phyloP scores from a whole-genome alignment of 768 basidiomycete species.

The Multifurca ochricompacta region DNA sequence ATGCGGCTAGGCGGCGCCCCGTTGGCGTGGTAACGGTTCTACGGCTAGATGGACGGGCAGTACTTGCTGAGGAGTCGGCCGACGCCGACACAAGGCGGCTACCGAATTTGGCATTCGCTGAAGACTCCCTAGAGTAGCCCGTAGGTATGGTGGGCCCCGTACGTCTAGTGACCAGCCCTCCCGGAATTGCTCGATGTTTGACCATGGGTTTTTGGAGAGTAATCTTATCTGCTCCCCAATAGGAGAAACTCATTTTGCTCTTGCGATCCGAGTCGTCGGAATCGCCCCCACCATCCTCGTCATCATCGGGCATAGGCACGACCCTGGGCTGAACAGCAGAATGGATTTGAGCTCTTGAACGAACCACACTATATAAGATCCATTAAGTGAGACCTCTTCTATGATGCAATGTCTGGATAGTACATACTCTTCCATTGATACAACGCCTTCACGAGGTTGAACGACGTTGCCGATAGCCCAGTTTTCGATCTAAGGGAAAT shows the following conservation, averaged over 20 bases:
- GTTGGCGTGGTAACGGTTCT: slow-evolving; percentile 41
- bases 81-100: slow-evolving; percentile 67
- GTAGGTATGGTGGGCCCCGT: slow-evolving; percentile 37
- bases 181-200: slow-evolving; percentile 35
- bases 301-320: slow-evolving; percentile 61
- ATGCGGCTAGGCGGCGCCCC: slow-evolving; percentile 38
- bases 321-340: slow-evolving; percentile 54
- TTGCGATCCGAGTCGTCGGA: slow-evolving; percentile 84
- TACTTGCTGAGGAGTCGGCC: slow-evolving; percentile 39
- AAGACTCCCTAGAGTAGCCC: slow-evolving; percentile 71
- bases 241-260: slow-evolving; percentile 92
- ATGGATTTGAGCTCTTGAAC: slow-evolving; percentile 56
- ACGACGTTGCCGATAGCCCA: slow-evolving; percentile 77
- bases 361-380: slow-evolving; percentile 46
- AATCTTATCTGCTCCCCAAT: slow-evolving; percentile 89
- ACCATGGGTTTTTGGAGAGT: slow-evolving; percentile 74
- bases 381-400: slow-evolving; percentile 14
- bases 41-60: slow-evolving; percentile 54
- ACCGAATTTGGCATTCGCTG: slow-evolving; percentile 91
- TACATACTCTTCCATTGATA: slow-evolving; percentile 87
- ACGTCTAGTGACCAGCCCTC: slow-evolving; percentile 29
- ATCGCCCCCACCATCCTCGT: slow-evolving; percentile 49
- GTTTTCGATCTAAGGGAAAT: slow-evolving; percentile 58
- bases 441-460: slow-evolving; percentile 71
- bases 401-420: neutral